A percentile compares a stretch with the other conserved stretches of the same genome.
These are phyloP conservation scores for Claviceps digitariae DNA, from an alignment of 2,329 filamentous ascomycete species.

Conservation along the genomic window DNA sequence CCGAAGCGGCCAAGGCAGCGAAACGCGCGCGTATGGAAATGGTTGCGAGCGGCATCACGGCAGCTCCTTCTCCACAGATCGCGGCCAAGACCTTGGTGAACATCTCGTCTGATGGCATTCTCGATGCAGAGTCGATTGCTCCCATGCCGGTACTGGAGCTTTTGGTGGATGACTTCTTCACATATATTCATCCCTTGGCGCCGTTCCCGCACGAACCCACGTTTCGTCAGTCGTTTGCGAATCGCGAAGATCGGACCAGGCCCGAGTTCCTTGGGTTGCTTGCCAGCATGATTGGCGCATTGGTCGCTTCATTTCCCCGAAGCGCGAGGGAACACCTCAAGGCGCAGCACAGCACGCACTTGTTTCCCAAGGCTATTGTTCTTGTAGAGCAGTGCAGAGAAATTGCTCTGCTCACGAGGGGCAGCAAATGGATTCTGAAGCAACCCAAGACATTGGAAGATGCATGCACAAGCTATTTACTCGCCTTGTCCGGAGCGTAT, in stretches of 20 bases:
- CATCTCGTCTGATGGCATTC: slow-evolving; percentile 24
- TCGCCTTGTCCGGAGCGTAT: slow-evolving; percentile 53
- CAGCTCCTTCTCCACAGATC: slow-evolving; percentile 31
- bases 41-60: slow-evolving; percentile 6
- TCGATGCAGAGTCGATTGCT: slow-evolving; percentile 57
- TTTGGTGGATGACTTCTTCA: slow-evolving; percentile 71
- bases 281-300: slow-evolving; percentile 57
- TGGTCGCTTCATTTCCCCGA: slow-evolving; percentile 66
- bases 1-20: slow-evolving; percentile 40
- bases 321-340: slow-evolving; percentile 59
- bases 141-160: slow-evolving; percentile 54
- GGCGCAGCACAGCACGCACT: slow-evolving; percentile 44
- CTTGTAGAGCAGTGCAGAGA: slow-evolving; percentile 59
- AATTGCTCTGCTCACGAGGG: slow-evolving; percentile 54
- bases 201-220: slow-evolving; percentile 71
- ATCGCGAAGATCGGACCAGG: slow-evolving; percentile 51
- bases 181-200: slow-evolving; percentile 63
- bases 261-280: slow-evolving; percentile 56
- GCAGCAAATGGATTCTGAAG: slow-evolving; percentile 35
- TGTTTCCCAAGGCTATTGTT: slow-evolving; percentile 55
- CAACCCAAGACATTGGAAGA: slow-evolving; percentile 36
- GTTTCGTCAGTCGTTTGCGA: slow-evolving; percentile 55
- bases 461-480: slow-evolving; percentile 62
- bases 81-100: slow-evolving; percentile 36
- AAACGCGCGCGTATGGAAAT: slow-evolving; percentile 30